Base-by-base conservation (phyloP, 768 basidiomycete genomes). In the Panus rudis region DNA sequence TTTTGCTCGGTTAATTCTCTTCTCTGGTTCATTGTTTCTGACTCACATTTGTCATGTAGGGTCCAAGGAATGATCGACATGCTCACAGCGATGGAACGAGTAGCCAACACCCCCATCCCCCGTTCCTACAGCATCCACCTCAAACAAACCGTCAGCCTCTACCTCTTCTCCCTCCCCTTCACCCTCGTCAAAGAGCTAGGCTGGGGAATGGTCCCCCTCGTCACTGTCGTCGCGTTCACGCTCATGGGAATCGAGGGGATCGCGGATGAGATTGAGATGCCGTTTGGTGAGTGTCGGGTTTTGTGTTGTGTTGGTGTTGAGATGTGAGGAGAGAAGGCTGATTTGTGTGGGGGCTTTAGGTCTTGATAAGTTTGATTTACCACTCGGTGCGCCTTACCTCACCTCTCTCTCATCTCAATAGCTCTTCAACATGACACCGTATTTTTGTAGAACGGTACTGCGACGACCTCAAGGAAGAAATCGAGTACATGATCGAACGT, bases 171-270 rank as follows among this genome's bases (percentile, higher is more conserved):
- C 16, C 73, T 98, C 6, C 94, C 94, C 4, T 76, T 93, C 52
- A 87, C 86, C 2, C 73, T 97, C 23, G 79, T 92, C 34, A 75
- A 79, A 42, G 83, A 91, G 35, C 69, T 93, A 52, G 82, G 82
- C 25, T 92, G 88, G 85, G 75, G 71, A 37, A 86, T 85, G 57
- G 71, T 94, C 8, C 87, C 86, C n/a, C 71, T 92, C 20, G 80
- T 90, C 16, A 91, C 89, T 17, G 77, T 86, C 12, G 83, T 92
- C 22, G 81, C 89, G 6, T 92, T 93, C 67, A 92, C 87, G 1
- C 75, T 96, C 41, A 92, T 92, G 78, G 91, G 92, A 14, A 88
- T 97, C 40, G 92, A 96, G 69, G 92, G 91, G 4, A 97, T 96
- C 51, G 92, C 93, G 0, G 84, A 93, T 47, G 82, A 91, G 62